These are phyloP conservation scores for Epichloe festucae DNA, from an alignment of 2,329 filamentous ascomycete genomes.

Conservation along the genomic window DNA sequence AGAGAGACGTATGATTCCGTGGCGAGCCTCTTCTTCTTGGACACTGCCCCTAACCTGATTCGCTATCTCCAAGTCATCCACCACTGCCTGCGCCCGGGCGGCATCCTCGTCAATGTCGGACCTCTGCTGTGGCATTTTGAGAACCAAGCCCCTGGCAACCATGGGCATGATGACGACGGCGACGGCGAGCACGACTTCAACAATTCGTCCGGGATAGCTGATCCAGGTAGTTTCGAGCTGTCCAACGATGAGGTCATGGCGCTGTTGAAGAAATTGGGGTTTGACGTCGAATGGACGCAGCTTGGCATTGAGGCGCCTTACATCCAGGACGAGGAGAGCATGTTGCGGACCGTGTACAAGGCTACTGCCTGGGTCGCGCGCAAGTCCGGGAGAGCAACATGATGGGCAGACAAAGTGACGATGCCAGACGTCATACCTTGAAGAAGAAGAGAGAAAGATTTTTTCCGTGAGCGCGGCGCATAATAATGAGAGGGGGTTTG, in stretches of 20 bases:
- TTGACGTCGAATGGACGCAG: slow-evolving; percentile 54
- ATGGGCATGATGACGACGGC: slow-evolving; percentile 37
- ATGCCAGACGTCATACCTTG: neutral
- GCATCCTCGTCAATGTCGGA: slow-evolving; percentile 79
- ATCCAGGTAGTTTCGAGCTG: slow-evolving; percentile 82
- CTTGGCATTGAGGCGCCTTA: slow-evolving; percentile 61
- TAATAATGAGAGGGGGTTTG: neutral
- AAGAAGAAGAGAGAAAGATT: too few relatives aligned
- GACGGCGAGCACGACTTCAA: slow-evolving; percentile 36
- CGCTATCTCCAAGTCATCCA: slow-evolving; percentile 76
- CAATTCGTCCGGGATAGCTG: slow-evolving; percentile 58
- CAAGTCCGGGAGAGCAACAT: slow-evolving; percentile 36
- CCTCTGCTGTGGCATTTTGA: slow-evolving; percentile 95
- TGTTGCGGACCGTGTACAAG: slow-evolving; percentile 72
- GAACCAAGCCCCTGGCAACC: slow-evolving; percentile 49
- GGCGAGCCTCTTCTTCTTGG: slow-evolving; percentile 87
- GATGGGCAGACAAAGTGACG: neutral
- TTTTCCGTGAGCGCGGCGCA: neutral
- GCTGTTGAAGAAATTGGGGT: slow-evolving; percentile 63
- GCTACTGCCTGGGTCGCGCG: slow-evolving; percentile 78
- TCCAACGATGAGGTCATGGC: slow-evolving; percentile 76
- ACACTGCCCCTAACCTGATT: slow-evolving; percentile 88
- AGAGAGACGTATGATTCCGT: slow-evolving; percentile 62
- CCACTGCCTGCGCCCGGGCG: slow-evolving; percentile 63
- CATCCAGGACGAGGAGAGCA: slow-evolving; percentile 71